Conservation (phyloP, 177 flowering plant species). For the Vitis hybrid region DNA sequence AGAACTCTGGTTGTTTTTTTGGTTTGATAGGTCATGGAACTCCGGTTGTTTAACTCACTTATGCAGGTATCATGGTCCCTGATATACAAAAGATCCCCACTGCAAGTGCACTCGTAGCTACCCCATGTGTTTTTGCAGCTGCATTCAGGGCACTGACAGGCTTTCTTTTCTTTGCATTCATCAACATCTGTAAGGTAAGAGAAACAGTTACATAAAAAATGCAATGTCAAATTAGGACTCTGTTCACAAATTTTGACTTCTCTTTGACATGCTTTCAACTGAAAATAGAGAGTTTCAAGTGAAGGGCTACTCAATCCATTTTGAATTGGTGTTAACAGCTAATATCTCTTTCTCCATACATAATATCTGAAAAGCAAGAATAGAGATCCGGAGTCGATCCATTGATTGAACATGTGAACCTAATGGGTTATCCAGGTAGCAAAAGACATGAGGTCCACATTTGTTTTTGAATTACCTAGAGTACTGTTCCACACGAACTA, state of each 20-base stretch:
- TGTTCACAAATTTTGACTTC: neutral
- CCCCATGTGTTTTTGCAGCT: constrained; percentile 92
- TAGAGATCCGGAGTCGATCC: neutral
- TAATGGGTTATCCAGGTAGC: neutral
- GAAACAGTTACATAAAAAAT: neutral
- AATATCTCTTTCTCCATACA: neutral
- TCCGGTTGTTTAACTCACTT: constrained; percentile 46
- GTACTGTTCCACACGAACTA: neutral
- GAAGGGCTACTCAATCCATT: neutral
- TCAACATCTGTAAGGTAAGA: constrained; percentile 59
- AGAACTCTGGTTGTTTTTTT: neutral
- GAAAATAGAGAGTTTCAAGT: neutral
- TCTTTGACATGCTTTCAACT: neutral
- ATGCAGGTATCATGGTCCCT: constrained; percentile 91
- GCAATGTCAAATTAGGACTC: neutral
- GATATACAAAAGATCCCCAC: constrained; percentile 79
- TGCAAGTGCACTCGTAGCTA: constrained; percentile 67
- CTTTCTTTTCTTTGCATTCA: constrained; percentile 87
- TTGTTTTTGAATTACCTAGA: neutral
- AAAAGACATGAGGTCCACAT: neutral
- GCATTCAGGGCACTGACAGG: constrained; percentile 89
- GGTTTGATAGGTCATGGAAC: neutral
- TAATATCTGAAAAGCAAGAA: neutral
- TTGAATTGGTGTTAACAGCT: neutral
- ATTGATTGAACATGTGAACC: neutral